Evolutionary conservation across 495 filamentous ascomycete genomes (phyloP), one percentile per base, ranked within the genome.

Genomic region (Podospora australis): DNA sequence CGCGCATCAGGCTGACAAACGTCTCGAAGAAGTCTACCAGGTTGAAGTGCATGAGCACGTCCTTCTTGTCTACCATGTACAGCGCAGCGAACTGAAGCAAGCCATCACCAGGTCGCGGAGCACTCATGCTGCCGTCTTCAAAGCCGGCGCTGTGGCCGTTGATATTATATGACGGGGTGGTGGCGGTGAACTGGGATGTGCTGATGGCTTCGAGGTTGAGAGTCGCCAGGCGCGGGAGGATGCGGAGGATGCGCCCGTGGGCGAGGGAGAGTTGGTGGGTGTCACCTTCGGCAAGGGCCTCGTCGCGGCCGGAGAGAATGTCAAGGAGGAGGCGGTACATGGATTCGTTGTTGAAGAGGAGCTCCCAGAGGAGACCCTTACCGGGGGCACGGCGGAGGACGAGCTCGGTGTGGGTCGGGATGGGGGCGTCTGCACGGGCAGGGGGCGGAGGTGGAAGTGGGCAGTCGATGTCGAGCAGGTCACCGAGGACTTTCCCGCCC

Each of bases 21-120:
- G 78, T 72, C 39, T 78, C 74, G 52, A 82, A 88, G 59, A 92
- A 92, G 54, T 87, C 80, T 40, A 94, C 70, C 40, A 92, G 66
- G 16, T 73, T 87, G 55, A 87, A 74, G 52, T 91, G 85, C 84
- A 95, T 86, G 51, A 96, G 66, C 20, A 83, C 71, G 56, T 96
- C 90, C 30, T 63, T 72, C 48, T 72, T 73, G 53, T 91, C 78
- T 11, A 91, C 76, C 88, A 95, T 91, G 32, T 77, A 68, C 30
- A 80, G 67, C 3, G 82, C 75, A 2, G 83, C 88, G 59, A 85
- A 95, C 26, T 89, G 80, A 11, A 95, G 70, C 2, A 96, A 58
- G 11, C 87, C 86, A 3, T 61, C 53, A 8, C 57, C 53, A 5
- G 25, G 30, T 2, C 20, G 42, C 0, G 39, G 65, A 58, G 40